Conservation (phyloP, 345 rosid genomes). For the Zanthoxylum bungeanum region DNA sequence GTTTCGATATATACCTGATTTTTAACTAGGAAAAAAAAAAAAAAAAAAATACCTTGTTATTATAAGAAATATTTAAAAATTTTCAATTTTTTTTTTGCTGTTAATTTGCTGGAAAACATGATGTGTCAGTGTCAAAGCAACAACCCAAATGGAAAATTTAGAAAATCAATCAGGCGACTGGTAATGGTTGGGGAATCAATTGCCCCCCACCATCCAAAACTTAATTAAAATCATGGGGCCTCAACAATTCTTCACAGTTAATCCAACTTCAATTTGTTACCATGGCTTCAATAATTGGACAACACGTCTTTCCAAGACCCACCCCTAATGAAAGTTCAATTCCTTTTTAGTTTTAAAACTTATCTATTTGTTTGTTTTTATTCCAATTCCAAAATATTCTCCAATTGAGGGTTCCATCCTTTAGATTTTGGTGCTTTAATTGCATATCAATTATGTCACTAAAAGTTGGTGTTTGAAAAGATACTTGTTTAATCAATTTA, state of each 20-base stretch:
- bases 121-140: constrained; percentile 20
- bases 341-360: not conserved
- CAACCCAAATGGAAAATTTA: constrained; percentile 3
- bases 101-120: constrained; percentile 9
- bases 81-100: not conserved
- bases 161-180: constrained; percentile 21
- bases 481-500: not conserved
- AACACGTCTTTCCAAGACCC: constrained; percentile 11
- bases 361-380: constrained; percentile 20
- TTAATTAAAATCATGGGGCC: constrained; percentile 8
- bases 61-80: no score
- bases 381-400: constrained; percentile 14
- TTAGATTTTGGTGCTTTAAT: constrained; percentile 8
- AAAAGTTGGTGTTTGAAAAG: constrained; percentile 16
- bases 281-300: not conserved
- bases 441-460: constrained; percentile 15
- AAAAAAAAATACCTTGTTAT: no score
- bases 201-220: constrained; percentile 30
- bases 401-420: constrained; percentile 16
- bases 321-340: constrained; percentile 3
- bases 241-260: constrained; percentile 6
- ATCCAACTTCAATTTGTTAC: constrained; percentile 16
- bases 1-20: no score
- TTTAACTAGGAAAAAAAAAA: no score
- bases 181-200: constrained; percentile 38